Base-by-base conservation (phyloP, 768 basidiomycete species). In the Suillus ampliporus region DNA sequence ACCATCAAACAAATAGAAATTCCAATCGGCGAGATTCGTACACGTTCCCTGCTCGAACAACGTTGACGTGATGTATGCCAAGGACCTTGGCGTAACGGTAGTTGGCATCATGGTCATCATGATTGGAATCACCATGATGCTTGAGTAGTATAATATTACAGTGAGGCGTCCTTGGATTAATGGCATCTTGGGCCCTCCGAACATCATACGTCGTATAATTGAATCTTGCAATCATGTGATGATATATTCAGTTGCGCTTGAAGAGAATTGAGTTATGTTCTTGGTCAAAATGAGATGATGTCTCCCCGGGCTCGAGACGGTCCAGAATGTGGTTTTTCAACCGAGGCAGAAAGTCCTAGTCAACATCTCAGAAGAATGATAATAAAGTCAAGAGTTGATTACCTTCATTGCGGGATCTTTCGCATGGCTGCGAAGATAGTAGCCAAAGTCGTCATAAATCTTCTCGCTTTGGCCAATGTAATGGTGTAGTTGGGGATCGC, bases 161-260 rank as follows among this genome's bases (percentile, higher is more conserved):
- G 7, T 79, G 72, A 8, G 38, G 47, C 2, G 70, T 76, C 1
- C 67, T 60, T 3, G 76, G 73, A 53, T 82, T 81, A 60, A 83
- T 68, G 1, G 70, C 62, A 64, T 83, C 81, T 58, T 81, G 77
- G 2, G 56, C 68, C 0, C 78, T 69, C 13, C 76, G 76, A 15
- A 80, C 41, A 65, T 84, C 78, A 31, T 58, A 58, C 5, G 21
- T 44, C 10, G 57, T 58, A 26, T 44, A 58, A 15, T 58, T 58
- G 40, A 58, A n/a, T 21, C 57, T 7, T 34, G 21, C 19, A n/a
- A 58, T 0, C 4, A 13, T 58, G n/a, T 58, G 57, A 15, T 58
- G 17, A 52, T 77, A 58, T 14, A 41, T 40, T n/a, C 38, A 21
- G 57, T 75, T 63, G 21, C 62, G n/a, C 23, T 61, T 61, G 37